These are phyloP conservation scores for Ceratocystis ficicola DNA, from an alignment of 2,329 filamentous ascomycete species.

Conservation along the genomic window DNA sequence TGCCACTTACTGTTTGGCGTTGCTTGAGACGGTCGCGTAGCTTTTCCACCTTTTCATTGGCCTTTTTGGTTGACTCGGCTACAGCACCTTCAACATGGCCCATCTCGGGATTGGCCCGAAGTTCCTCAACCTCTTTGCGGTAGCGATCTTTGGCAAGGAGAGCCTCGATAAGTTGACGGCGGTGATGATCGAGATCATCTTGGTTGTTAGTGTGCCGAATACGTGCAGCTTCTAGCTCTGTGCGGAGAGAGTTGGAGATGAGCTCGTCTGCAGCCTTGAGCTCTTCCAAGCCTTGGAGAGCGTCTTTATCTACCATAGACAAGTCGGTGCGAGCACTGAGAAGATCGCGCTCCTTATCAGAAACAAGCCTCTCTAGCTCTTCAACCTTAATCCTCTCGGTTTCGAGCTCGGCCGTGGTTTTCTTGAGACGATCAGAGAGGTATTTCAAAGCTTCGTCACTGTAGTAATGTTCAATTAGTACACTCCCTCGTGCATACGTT, in stretches of 20 bases:
- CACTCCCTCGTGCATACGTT: neutral
- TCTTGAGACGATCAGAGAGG: constrained; percentile 32
- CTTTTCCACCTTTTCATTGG: constrained; percentile 45
- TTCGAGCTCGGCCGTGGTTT: constrained; percentile 38
- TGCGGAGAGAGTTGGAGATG: constrained; percentile 45
- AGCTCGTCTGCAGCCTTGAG: constrained; percentile 49
- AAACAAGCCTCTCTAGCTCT: constrained; percentile 38
- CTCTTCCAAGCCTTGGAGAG: constrained; percentile 42
- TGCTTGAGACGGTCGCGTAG: constrained; percentile 43
- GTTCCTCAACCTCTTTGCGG: constrained; percentile 41
- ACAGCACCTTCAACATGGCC: constrained; percentile 28
- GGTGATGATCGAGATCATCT: constrained; percentile 44
- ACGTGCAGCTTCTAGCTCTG: constrained; percentile 45
- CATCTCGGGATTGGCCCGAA: constrained; percentile 29
- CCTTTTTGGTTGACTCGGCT: constrained; percentile 33
- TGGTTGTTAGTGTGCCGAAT: constrained; percentile 38
- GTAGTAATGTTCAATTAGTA: constrained; percentile 13
- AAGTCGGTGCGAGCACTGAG: constrained; percentile 42
- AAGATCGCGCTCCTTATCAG: constrained; percentile 45
- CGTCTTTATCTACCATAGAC: constrained; percentile 43
- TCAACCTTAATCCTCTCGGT: constrained; percentile 33
- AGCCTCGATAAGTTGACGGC: constrained; percentile 47
- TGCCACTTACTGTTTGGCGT: constrained; percentile 45
- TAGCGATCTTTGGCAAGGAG: constrained; percentile 50
- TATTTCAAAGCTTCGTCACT: constrained; percentile 28